A percentile compares a stretch with the other conserved stretches of the same genome.
These are phyloP conservation scores for Coemansia sp. DNA, from an alignment of 192 early-diverging fungal species.

Conservation along the genomic window DNA sequence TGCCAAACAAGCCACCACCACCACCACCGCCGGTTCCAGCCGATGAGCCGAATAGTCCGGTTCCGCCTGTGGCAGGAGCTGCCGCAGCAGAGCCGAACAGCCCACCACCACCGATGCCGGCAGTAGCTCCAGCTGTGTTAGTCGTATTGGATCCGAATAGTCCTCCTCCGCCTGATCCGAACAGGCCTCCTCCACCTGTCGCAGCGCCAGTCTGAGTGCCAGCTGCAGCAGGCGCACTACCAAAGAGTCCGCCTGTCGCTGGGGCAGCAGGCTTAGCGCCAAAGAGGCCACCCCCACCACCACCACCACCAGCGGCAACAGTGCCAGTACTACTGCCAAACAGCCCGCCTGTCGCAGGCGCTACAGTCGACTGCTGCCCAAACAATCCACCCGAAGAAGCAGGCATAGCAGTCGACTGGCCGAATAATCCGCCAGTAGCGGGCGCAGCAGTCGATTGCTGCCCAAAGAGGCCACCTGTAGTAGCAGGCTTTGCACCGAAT, in stretches of 20 bases:
- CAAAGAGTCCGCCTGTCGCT: conserved; percentile 16
- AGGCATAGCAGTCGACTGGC: conserved; percentile 9
- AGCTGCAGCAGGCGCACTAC: conserved; percentile 18
- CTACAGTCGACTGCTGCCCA: conserved; percentile 27
- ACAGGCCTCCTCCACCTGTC: conserved; percentile 3
- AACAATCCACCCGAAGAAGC: conserved; percentile 17
- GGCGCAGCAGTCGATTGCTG: not conserved
- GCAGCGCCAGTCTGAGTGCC: conserved; percentile 10
- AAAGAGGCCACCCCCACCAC: conserved; percentile 40
- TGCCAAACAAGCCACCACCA: conserved; percentile 15
- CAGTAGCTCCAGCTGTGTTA: conserved; percentile 28
- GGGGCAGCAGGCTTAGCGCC: conserved; percentile 16
- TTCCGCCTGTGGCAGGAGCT: conserved; percentile 22
- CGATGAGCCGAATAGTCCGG: conserved; percentile 21
- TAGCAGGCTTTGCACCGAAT: conserved; percentile 28
- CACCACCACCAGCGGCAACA: too few species aligned
- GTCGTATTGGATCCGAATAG: conserved; percentile 20
- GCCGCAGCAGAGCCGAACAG: conserved; percentile 16
- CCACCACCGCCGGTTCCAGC: conserved; percentile 7
- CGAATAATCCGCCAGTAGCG: conserved; percentile 17
- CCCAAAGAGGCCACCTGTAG: too few species aligned
- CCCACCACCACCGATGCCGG: conserved; percentile 17
- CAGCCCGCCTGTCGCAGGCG: conserved; percentile 17
- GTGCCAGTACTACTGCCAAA: conserved; percentile 23
- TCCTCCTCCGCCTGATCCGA: conserved; percentile 5